Percentiles rank a stretch among this genome's conserved stretches.
These are phyloP conservation scores for Dactylellina haptotyla DNA, from an alignment of 2,329 filamentous ascomycete genomes.

Conservation along the genomic window DNA sequence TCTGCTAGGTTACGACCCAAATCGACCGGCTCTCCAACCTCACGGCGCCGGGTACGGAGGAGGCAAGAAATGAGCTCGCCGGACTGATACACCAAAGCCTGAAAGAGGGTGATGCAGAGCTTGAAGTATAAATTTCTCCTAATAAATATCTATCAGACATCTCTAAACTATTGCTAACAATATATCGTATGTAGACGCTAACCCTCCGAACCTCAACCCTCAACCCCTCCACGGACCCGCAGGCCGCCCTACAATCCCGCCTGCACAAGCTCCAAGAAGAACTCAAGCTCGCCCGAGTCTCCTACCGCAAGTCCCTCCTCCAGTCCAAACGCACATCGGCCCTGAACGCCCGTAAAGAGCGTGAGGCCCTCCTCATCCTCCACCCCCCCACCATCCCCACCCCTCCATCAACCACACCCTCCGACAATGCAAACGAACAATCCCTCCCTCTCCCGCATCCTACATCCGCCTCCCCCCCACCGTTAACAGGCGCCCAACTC, in stretches of 20 bases:
- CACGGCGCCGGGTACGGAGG: constrained; percentile 58
- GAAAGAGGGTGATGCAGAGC: constrained; percentile 63
- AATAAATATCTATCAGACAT: neutral
- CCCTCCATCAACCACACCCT: neutral
- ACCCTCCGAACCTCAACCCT: constrained; percentile 69
- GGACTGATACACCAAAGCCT: constrained; percentile 57
- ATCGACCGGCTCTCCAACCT: constrained; percentile 71
- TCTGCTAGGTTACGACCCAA: constrained; percentile 61
- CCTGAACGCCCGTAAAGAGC: constrained; percentile 37
- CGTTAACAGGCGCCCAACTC: constrained; percentile 10
- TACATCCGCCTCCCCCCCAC: constrained; percentile 15
- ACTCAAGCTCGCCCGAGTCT: constrained; percentile 66
- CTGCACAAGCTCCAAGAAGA: constrained; percentile 75
- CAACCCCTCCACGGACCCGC: constrained; percentile 62
- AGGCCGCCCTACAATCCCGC: constrained; percentile 73
- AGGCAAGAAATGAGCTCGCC: constrained; percentile 55
- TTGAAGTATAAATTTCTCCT: constrained; percentile 46
- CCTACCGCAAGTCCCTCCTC: constrained; percentile 46
- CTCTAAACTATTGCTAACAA: neutral
- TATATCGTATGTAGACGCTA: constrained; percentile 61
- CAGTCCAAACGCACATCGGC: constrained; percentile 39
- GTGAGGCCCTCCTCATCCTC: constrained; percentile 51
- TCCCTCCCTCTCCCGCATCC: neutral
- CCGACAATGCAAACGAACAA: neutral
- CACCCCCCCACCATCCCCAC: neutral